Evolutionary conservation across 177 flowering plant genomes (phyloP), one percentile per base, ranked within the genome.

Genomic region (Tripterygium wilfordii): DNA sequence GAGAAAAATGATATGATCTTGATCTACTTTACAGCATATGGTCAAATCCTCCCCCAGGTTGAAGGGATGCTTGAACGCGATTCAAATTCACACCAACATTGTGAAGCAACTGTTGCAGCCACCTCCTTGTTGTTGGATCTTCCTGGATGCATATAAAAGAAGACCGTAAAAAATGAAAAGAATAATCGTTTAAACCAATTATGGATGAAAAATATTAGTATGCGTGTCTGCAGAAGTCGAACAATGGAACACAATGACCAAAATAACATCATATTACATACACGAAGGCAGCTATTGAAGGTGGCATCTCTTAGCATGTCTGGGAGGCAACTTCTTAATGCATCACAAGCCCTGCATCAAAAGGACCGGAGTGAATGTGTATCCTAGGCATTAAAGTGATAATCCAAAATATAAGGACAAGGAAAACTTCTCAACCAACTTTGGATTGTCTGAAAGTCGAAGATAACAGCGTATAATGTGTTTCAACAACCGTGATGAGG

Each of bases 401-500:
- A 28, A 16, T 20, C 4, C 1, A 5, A 16, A 15, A 3, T 9
- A 14, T 24, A 23, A 14, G 29, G 3, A 36, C 33, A 33, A 36
- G 1, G 19, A 21, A 42, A 32, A 38, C 12, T 12, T 30, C 3
- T 47, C 42, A 20, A 48, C 56, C 33, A 31, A 89, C 99, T 89
- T 85, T 46, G 78, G 69, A 53, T 90, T 83, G 56, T 94, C 99
- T 9, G 99, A 83, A 37, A 90, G 72, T 20, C 99, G 89, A 20
- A 89, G 87, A 66, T 90, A 90, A 56, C 99, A 94, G 33, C 95
- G 84, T 50, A 94, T 83, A 6, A 94, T 83, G 60, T 94, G 97
- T 42, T 94, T 87, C 30, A 90, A 64, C 44, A 94, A 78, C 15
- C 99, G 72, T 2, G 84, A 61, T 2, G 99, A 90, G 16, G 90